Evolutionary conservation across 768 basidiomycete species (phyloP).

Genomic region (Galerina marginata): DNA sequence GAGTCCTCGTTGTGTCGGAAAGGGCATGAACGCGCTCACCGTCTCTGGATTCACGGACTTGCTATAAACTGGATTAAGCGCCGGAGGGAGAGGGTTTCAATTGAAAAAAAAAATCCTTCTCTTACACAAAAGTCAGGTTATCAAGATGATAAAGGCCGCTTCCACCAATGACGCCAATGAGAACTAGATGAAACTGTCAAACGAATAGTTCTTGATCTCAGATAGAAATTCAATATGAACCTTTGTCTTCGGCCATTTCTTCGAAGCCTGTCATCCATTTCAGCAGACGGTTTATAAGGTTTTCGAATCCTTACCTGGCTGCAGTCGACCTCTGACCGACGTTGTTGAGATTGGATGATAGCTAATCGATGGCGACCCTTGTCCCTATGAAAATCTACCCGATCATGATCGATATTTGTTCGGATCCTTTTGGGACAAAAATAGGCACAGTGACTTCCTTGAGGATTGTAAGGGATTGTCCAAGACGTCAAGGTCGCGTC

Average conservation of each 20-base stretch:
- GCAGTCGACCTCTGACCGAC: not conserved
- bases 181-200: constrained; percentile 48
- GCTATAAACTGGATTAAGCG: constrained; percentile 39
- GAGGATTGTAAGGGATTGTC: too few relatives aligned
- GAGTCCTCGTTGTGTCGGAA: not conserved
- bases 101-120: not conserved
- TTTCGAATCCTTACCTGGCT: not conserved
- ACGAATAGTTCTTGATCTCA: too few relatives aligned
- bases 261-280: not conserved
- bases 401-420: not conserved
- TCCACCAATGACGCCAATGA: constrained; percentile 91
- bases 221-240: not conserved
- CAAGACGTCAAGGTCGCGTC: too few relatives aligned
- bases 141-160: constrained; percentile 93
- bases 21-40: constrained; percentile 44
- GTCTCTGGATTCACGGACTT: constrained; percentile 82
- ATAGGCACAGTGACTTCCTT: too few relatives aligned
- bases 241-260: constrained; percentile 23
- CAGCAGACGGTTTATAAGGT: not conserved
- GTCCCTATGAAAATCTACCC: not conserved
- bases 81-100: not conserved
- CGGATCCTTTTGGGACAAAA: not conserved
- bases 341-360: too few relatives aligned
- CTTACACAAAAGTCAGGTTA: constrained; percentile 87
- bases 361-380: constrained; percentile 1